A percentile compares a stretch with the other conserved stretches of the same genome.
phyloP scores from a whole-genome alignment of 2,329 filamentous ascomycete species.

The Mycogone perniciosa region DNA sequence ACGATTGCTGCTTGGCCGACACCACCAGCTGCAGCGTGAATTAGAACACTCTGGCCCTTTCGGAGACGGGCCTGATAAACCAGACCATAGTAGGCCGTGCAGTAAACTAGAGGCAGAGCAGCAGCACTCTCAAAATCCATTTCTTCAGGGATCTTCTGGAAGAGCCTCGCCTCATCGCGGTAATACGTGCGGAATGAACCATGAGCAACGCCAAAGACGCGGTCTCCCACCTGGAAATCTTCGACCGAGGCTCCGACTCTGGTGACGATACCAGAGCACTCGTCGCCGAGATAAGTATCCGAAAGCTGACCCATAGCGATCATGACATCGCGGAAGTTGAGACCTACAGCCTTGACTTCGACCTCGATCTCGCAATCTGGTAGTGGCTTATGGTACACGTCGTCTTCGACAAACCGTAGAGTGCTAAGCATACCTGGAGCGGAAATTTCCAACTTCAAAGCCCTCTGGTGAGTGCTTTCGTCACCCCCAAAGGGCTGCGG shows the following conservation, averaged over 20 bases:
- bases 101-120: background rate
- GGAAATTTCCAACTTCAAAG: background rate
- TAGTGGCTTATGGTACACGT: background rate
- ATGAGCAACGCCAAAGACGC: background rate
- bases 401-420: background rate
- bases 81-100: slow-evolving; percentile 18
- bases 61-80: slow-evolving; percentile 12
- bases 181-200: background rate
- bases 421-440: background rate
- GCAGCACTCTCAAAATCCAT: background rate
- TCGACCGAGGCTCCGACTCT: slow-evolving; percentile 17
- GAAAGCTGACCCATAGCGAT: background rate
- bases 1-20: slow-evolving; percentile 1
- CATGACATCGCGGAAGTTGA: slow-evolving; percentile 16
- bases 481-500: too few relatives aligned
- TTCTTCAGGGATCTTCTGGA: background rate
- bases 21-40: background rate
- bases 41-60: slow-evolving; percentile 9
- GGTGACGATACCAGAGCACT: slow-evolving; percentile 1
- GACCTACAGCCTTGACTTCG: slow-evolving; percentile 17
- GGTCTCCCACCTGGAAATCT: background rate
- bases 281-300: background rate
- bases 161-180: background rate
- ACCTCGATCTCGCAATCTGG: slow-evolving; percentile 10
- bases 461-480: too few relatives aligned